phyloP scores from a whole-genome alignment of 768 basidiomycete species.

The Suillus subluteus region DNA sequence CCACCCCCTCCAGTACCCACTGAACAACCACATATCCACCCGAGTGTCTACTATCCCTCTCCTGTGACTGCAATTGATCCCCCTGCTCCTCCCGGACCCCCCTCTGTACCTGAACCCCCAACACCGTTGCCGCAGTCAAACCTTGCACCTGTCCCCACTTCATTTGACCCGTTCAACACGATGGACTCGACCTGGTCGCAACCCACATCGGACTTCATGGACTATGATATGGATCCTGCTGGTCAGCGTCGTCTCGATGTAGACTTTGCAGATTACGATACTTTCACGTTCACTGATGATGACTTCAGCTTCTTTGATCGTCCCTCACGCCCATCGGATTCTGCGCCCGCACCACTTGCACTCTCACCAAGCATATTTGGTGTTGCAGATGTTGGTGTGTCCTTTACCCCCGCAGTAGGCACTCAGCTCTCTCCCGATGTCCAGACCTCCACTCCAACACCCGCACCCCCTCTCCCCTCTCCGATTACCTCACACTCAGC shows the following conservation, averaged over 20 bases:
- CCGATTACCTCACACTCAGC: constrained; percentile 50
- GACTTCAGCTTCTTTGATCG: constrained; percentile 89
- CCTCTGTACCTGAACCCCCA: constrained; percentile 22
- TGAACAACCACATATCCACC: constrained; percentile 19
- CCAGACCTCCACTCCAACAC: constrained; percentile 27
- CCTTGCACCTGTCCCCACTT: constrained; percentile 19
- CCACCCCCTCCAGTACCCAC: constrained; percentile 26
- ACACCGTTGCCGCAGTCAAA: constrained; percentile 14
- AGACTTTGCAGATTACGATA: constrained; percentile 53
- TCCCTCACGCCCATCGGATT: constrained; percentile 39
- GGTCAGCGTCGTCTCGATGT: constrained; percentile 32
- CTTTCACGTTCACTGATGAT: constrained; percentile 72
- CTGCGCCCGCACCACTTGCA: constrained; percentile 32
- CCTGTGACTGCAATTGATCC: constrained; percentile 40
- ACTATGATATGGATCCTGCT: constrained; percentile 39
- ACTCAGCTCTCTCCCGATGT: constrained; percentile 32
- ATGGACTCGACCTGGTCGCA: constrained; percentile 47
- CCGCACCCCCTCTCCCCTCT: constrained; percentile 51
- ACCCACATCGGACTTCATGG: constrained; percentile 39
- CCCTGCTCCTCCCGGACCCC: constrained; percentile 15
- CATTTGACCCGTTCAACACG: constrained; percentile 49
- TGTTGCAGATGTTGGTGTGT: constrained; percentile 28
- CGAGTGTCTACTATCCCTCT: constrained; percentile 57
- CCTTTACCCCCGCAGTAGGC: constrained; percentile 31
- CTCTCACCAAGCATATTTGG: constrained; percentile 39